Conservation (phyloP, 176 grass and related monocot species). For the Musa acuminata region DNA sequence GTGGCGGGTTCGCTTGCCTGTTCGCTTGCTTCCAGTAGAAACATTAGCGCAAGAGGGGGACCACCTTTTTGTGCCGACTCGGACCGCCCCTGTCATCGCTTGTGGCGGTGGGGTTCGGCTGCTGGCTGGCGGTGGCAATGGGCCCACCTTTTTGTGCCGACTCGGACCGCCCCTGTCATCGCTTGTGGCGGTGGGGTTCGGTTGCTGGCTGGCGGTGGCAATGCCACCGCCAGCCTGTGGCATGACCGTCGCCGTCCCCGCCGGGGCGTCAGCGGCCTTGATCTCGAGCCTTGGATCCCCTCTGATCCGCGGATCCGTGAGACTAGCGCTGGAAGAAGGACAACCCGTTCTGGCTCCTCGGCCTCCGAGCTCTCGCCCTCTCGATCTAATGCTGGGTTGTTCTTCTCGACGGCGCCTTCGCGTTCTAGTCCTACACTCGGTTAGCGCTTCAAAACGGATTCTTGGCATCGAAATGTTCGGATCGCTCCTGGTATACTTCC, state of each 20-base stretch:
- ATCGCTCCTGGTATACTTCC: too few species aligned
- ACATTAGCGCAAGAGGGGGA: too few species aligned
- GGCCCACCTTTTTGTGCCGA: too few species aligned
- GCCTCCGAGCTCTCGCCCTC: not conserved
- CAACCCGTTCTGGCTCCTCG: conserved; percentile 10
- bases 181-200: not conserved
- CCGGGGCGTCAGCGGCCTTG: not conserved
- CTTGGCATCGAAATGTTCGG: conserved; percentile 2
- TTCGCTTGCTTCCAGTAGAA: too few species aligned
- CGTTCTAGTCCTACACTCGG: conserved; percentile 19
- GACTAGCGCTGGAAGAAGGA: conserved; percentile 1
- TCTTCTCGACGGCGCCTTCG: conserved; percentile 10
- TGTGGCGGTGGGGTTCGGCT: not conserved
- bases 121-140: conserved; percentile 11
- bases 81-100: too few species aligned
- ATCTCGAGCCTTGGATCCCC: not conserved
- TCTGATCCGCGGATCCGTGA: conserved; percentile 3
- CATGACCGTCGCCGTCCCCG: not conserved
- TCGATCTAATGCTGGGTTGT: conserved; percentile 2
- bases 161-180: too few species aligned
- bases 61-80: too few species aligned
- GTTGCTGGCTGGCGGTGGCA: conserved; percentile 11
- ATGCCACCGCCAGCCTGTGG: not conserved
- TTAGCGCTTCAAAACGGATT: not conserved
- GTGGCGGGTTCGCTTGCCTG: too few species aligned